Evolutionary conservation across 2,329 filamentous ascomycete species (phyloP).

Genomic region (Penicillium sp.): DNA sequence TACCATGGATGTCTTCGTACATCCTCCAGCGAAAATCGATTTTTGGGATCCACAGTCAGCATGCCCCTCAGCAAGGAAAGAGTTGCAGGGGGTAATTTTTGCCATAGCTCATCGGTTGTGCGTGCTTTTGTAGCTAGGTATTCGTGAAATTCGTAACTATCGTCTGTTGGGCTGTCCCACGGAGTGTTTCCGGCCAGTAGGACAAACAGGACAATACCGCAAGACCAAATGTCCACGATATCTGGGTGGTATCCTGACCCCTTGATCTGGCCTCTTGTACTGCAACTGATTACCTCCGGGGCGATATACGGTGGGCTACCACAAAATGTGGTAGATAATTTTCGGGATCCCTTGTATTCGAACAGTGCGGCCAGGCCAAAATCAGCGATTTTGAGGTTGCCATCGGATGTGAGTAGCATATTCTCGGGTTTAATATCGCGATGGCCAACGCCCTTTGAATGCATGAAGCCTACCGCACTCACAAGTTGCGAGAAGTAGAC

Average conservation of each 20-base stretch:
- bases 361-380: slow-evolving; percentile 96
- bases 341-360: slow-evolving; percentile 79
- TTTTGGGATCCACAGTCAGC: slow-evolving; percentile 75
- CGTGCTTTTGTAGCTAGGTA: slow-evolving; percentile 78
- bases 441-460: slow-evolving; percentile 92
- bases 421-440: slow-evolving; percentile 94
- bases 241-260: slow-evolving; percentile 62
- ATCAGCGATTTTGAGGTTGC: slow-evolving; percentile 90
- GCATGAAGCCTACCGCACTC: slow-evolving; percentile 89
- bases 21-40: slow-evolving; percentile 81
- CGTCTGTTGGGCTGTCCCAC: slow-evolving; percentile 87
- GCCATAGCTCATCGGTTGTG: slow-evolving; percentile 83
- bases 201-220: slow-evolving; percentile 96
- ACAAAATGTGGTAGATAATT: slow-evolving; percentile 84
- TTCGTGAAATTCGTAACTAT: slow-evolving; percentile 89
- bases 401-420: slow-evolving; percentile 80
- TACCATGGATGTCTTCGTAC: slow-evolving; percentile 95
- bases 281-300: slow-evolving; percentile 73
- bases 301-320: slow-evolving; percentile 97
- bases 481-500: slow-evolving; percentile 94
- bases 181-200: slow-evolving; percentile 94
- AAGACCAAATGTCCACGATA: slow-evolving; percentile 92
- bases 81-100: slow-evolving; percentile 70
- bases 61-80: slow-evolving; percentile 87
- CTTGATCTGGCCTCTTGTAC: slow-evolving; percentile 50